Evolutionary conservation across 176 grass and related monocot species (phyloP).

Genomic region (Raddia distichophylla): DNA sequence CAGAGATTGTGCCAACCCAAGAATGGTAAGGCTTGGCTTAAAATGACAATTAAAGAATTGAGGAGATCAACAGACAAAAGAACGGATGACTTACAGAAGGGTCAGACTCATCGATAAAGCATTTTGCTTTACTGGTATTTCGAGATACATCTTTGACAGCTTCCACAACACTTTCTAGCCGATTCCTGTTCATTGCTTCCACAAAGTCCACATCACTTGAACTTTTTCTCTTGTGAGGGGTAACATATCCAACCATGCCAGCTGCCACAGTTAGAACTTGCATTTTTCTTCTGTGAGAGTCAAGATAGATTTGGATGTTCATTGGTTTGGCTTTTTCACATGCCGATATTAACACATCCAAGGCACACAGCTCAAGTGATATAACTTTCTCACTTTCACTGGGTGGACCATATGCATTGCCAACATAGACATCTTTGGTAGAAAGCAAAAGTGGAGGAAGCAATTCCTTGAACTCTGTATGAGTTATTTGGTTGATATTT

Average conservation of each 20-base stretch:
- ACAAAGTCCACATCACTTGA: constrained; percentile 59
- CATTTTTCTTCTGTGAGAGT: constrained; percentile 81
- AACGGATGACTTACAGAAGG: constrained; percentile 60
- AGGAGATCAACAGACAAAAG: constrained; percentile 32
- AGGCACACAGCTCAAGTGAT: constrained; percentile 73
- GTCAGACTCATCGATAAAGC: constrained; percentile 64
- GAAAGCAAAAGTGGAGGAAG: constrained; percentile 90
- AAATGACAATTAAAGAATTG: neutral
- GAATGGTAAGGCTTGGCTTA: constrained; percentile 5
- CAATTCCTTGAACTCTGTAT: constrained; percentile 79
- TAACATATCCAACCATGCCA: constrained; percentile 61
- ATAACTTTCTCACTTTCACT: constrained; percentile 62
- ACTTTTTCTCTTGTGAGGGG: constrained; percentile 32
- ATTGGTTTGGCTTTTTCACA: constrained; percentile 85
- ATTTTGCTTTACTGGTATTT: constrained; percentile 68
- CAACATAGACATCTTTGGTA: constrained; percentile 73
- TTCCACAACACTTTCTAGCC: constrained; percentile 72
- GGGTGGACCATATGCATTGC: constrained; percentile 45
- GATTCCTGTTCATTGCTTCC: constrained; percentile 59
- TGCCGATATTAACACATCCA: constrained; percentile 89
- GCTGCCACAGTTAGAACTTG: constrained; percentile 78
- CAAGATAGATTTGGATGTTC: constrained; percentile 81
- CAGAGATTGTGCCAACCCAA: constrained; percentile 1
- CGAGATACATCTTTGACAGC: constrained; percentile 73
- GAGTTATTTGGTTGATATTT: constrained; percentile 76